These are phyloP conservation scores for Thielaviopsis punctulata DNA, from an alignment of 2,329 filamentous ascomycete species.

Conservation along the genomic window DNA sequence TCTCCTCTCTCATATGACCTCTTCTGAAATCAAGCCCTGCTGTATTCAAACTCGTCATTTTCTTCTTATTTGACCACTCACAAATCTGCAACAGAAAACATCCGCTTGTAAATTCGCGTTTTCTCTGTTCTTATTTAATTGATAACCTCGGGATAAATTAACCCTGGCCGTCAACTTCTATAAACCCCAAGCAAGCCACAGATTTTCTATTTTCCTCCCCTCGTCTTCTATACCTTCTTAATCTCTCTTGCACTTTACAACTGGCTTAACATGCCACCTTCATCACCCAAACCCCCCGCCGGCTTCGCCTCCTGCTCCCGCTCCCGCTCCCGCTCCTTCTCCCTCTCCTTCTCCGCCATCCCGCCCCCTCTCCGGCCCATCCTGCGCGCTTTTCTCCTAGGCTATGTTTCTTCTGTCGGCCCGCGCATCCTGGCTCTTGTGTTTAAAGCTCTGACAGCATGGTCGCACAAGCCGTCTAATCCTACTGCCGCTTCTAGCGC, in stretches of 20 bases:
- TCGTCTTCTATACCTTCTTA: not conserved
- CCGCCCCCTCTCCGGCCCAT: conserved; percentile 37
- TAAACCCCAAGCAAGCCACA: no score
- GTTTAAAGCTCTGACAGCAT: conserved; percentile 27
- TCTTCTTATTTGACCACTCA: no score
- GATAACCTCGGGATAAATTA: not conserved
- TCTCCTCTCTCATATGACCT: no score
- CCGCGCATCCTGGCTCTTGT: conserved; percentile 39
- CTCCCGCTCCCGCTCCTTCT: not conserved
- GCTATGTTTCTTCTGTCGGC: conserved; percentile 40
- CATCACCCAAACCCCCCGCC: not conserved
- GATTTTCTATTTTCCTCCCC: not conserved
- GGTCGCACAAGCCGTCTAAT: not conserved
- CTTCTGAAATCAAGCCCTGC: no score
- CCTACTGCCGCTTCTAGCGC: no score
- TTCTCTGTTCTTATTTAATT: not conserved
- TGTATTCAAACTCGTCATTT: no score
- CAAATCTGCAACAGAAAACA: no score
- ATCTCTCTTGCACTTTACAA: not conserved
- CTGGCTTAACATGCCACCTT: not conserved
- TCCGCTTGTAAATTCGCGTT: no score
- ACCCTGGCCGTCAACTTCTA: not conserved
- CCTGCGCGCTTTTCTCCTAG: conserved; percentile 40
- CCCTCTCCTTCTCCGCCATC: conserved; percentile 17
- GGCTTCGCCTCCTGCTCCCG: not conserved